phyloP scores from a whole-genome alignment of 208 protist species.

The Leishmania aethiopica region DNA sequence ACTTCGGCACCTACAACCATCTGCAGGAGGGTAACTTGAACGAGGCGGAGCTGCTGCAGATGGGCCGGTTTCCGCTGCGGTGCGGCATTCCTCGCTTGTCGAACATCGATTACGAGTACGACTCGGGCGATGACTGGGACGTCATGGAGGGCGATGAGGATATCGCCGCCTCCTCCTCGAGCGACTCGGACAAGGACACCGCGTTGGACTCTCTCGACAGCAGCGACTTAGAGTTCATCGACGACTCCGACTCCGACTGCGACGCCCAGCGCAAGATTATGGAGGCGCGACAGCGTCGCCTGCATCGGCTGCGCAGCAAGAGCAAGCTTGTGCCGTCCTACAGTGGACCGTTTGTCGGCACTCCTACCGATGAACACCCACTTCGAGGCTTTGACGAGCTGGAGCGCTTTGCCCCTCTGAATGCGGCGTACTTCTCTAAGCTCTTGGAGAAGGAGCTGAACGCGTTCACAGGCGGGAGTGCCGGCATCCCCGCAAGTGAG shows the following conservation, averaged over 20 bases:
- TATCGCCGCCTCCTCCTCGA: constrained; percentile 44
- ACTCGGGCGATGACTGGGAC: constrained; percentile 90
- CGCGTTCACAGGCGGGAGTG: constrained; percentile 14
- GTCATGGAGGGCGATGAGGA: constrained; percentile 80
- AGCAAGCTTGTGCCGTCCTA: constrained; percentile 83
- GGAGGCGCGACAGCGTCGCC: constrained; percentile 72
- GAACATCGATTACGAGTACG: constrained; percentile 88
- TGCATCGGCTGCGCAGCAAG: constrained; percentile 75
- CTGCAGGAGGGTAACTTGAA: constrained; percentile 60
- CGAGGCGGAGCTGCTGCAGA: constrained; percentile 54
- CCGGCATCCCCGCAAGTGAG: constrained; percentile 7
- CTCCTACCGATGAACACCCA: constrained; percentile 66
- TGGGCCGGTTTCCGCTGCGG: constrained; percentile 55
- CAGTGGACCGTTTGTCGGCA: constrained; percentile 79
- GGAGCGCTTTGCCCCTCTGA: constrained; percentile 49
- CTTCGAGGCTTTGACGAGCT: constrained; percentile 70
- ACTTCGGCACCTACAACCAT: constrained; percentile 86
- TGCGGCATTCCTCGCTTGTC: constrained; percentile 66
- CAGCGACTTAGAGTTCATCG: constrained; percentile 81
- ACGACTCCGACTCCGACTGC: constrained; percentile 76
- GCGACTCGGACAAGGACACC: constrained; percentile 22
- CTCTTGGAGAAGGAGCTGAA: constrained; percentile 55
- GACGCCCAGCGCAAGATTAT: constrained; percentile 76
- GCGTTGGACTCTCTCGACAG: constrained; percentile 39
- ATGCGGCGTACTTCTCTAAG: constrained; percentile 39